Conservation (phyloP, 73 alveolate genomes). For the Symbiodinium natans region DNA sequence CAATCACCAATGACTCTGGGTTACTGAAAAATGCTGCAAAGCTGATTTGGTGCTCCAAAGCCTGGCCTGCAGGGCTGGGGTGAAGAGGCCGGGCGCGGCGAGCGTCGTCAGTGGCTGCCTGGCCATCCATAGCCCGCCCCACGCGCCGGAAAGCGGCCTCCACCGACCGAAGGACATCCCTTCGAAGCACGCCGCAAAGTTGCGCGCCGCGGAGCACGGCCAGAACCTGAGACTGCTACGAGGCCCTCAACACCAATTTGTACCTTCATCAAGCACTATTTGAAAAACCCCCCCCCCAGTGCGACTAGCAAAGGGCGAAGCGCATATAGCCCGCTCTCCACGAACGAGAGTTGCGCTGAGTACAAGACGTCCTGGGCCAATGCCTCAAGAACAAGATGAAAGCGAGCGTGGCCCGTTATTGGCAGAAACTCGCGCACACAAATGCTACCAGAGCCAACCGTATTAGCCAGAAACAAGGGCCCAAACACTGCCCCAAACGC, state of each 20-base stretch:
- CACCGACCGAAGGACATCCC: neutral
- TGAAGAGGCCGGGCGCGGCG: neutral
- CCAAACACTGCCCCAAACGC: too few species aligned
- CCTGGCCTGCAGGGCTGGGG: neutral
- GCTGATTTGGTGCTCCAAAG: too few species aligned
- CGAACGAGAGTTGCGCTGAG: neutral
- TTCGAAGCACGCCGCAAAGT: neutral
- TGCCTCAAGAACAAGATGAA: neutral
- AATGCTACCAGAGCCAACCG: too few species aligned
- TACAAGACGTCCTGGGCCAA: neutral
- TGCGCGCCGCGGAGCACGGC: conserved; percentile 28
- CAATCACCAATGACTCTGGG: too few species aligned
- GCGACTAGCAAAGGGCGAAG: neutral
- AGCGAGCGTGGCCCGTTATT: too few species aligned
- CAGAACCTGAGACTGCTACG: neutral
- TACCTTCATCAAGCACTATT: neutral
- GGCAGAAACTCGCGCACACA: too few species aligned
- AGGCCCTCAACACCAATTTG: too few species aligned
- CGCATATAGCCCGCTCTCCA: neutral
- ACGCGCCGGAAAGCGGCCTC: neutral
- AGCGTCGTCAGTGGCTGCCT: neutral
- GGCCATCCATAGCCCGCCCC: conserved; percentile 29
- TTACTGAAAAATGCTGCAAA: too few species aligned
- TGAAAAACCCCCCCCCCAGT: too few species aligned
- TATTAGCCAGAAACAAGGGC: too few species aligned